Percentiles rank a stretch among this genome's conserved stretches.
These are phyloP conservation scores for Ziziphus jujuba DNA, from an alignment of 306 rosid genomes.

Conservation along the genomic window DNA sequence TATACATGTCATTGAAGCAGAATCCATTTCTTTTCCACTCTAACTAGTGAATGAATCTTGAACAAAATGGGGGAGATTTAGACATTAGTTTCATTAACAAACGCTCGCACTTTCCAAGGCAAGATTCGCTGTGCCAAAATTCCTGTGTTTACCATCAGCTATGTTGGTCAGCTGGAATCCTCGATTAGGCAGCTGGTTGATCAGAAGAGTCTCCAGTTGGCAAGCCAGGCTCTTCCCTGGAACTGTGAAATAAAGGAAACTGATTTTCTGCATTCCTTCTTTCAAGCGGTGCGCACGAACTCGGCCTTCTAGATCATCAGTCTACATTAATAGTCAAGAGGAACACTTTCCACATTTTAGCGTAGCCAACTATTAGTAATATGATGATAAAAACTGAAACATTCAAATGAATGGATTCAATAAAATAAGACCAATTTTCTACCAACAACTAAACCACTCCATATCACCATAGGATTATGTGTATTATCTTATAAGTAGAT, in stretches of 20 bases:
- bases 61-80: not conserved
- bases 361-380: not conserved
- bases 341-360: not conserved
- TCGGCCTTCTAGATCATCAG: constrained; percentile 83
- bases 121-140: constrained; percentile 73
- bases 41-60: constrained; percentile 4
- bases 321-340: constrained; percentile 34
- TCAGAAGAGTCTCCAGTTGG: constrained; percentile 87
- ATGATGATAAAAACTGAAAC: not conserved
- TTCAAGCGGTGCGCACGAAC: constrained; percentile 64
- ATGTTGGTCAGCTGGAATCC: constrained; percentile 68
- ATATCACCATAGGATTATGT: not conserved
- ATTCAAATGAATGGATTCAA: not conserved
- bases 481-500: too few relatives aligned
- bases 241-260: constrained; percentile 66
- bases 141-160: constrained; percentile 86
- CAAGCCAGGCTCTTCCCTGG: constrained; percentile 85
- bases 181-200: constrained; percentile 74
- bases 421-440: not conserved
- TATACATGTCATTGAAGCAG: constrained; percentile 3
- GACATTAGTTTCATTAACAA: constrained; percentile 14
- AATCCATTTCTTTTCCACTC: constrained; percentile 15
- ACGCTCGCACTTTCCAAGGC: constrained; percentile 39
- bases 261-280: constrained; percentile 67
- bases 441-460: too few relatives aligned